A percentile compares a stretch with the other conserved stretches of the same genome.
Conservation (phyloP, 2,329 filamentous ascomycete species). For the Fusarium nanum region DNA sequence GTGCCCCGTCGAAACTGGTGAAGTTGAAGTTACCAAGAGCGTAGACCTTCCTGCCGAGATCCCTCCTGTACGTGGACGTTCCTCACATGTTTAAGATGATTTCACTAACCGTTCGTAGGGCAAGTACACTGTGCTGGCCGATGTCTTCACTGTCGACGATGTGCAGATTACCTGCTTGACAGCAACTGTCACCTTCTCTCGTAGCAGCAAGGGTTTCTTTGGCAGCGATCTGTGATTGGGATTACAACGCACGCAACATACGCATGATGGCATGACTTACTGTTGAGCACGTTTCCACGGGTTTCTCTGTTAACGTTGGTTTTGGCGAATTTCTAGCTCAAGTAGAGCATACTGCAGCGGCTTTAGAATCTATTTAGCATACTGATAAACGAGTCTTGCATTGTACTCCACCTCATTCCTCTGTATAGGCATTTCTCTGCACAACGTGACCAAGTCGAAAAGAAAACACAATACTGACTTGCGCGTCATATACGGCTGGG, state of each 20-base stretch:
- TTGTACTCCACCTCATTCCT: slow-evolving; percentile 14
- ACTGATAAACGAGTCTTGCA: slow-evolving; percentile 30
- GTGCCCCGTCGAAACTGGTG: slow-evolving; percentile 87
- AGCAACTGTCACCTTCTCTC: slow-evolving; percentile 73
- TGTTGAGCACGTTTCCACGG: slow-evolving; percentile 36
- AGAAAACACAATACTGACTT: slow-evolving; percentile 15
- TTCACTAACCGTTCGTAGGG: slow-evolving; percentile 66
- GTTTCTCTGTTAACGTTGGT: slow-evolving; percentile 25
- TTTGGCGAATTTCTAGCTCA: slow-evolving; percentile 41
- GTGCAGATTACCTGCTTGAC: slow-evolving; percentile 88
- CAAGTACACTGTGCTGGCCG: slow-evolving; percentile 88
- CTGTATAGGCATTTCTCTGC: slow-evolving; percentile 9
- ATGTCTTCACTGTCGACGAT: slow-evolving; percentile 80
- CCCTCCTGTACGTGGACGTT: slow-evolving; percentile 77
- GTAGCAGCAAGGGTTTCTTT: slow-evolving; percentile 53
- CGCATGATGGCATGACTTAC: slow-evolving; percentile 24
- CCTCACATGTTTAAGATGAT: slow-evolving; percentile 33
- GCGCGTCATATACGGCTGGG: slow-evolving; percentile 4
- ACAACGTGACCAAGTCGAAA: slow-evolving; percentile 10
- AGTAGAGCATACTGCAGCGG: slow-evolving; percentile 39
- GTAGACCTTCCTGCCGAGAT: slow-evolving; percentile 89
- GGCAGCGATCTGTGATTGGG: slow-evolving; percentile 56
- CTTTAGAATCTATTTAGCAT: slow-evolving; percentile 42
- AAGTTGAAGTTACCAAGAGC: slow-evolving; percentile 78
- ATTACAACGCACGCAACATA: slow-evolving; percentile 22